Evolutionary conservation across 1,139 yeast genomes (phyloP).

Genomic region (Blastobotrys petasosporus): DNA sequence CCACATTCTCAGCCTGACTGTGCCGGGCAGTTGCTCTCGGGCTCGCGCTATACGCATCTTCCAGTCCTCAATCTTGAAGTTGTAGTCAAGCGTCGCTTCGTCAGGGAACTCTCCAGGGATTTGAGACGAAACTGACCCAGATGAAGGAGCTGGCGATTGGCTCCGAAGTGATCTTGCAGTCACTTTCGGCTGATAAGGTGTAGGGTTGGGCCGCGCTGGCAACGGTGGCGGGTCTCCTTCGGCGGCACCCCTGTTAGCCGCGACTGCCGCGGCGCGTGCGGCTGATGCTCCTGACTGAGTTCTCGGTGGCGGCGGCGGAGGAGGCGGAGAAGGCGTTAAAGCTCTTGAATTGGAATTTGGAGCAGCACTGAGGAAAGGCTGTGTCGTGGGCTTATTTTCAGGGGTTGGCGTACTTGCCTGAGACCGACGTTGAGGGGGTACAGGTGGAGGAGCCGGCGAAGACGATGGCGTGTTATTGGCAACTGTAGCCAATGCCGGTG

Average conservation of each 20-base stretch:
- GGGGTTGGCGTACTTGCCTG: too few species aligned
- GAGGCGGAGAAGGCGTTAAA: constrained; percentile 14
- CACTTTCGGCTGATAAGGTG: neutral
- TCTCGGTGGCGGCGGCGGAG: neutral
- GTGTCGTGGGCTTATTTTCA: too few species aligned
- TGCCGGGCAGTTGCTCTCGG: constrained; percentile 29
- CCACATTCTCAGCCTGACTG: constrained; percentile 33
- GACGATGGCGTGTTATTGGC: neutral
- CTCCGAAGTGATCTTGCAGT: neutral
- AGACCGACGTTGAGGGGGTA: neutral
- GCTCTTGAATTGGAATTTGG: constrained; percentile 7
- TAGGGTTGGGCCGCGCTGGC: constrained; percentile 12
- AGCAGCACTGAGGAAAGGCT: too few species aligned
- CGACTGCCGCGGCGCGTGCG: neutral
- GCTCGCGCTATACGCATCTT: constrained; percentile 37
- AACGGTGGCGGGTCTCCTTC: neutral
- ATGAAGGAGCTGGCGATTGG: constrained; percentile 1
- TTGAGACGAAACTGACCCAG: neutral
- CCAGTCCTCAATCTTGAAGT: constrained; percentile 39
- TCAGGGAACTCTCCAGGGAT: neutral
- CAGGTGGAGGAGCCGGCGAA: constrained; percentile 1
- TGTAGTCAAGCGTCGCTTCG: constrained; percentile 7
- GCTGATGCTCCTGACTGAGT: neutral
- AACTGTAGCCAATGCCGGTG: constrained; percentile 12
- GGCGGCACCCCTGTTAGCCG: neutral